These are phyloP conservation scores for Pythium vanterpoolii DNA, from an alignment of 352 stramenopile genomes.

Conservation along the genomic window DNA sequence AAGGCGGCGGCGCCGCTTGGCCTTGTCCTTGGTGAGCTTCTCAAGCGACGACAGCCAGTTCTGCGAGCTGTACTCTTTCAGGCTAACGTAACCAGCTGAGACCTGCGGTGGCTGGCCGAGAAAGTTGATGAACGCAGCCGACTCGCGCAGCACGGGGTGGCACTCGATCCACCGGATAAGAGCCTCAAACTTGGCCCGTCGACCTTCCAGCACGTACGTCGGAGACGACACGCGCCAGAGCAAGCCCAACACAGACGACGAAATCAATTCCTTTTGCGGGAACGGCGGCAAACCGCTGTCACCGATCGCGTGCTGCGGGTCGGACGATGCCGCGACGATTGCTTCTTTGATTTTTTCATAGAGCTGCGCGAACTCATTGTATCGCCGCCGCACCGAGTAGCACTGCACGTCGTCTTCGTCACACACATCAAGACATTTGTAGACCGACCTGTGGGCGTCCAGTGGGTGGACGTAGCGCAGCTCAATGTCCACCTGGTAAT, in stretches of 20 bases:
- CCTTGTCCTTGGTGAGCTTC: constrained; percentile 44
- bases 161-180: constrained; percentile 61
- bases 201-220: constrained; percentile 45
- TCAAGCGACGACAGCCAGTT: constrained; percentile 61
- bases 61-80: constrained; percentile 71
- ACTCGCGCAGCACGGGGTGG: constrained; percentile 37
- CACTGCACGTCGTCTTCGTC: constrained; percentile 38
- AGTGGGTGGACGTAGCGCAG: constrained; percentile 22
- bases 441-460: constrained; percentile 11
- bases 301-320: constrained; percentile 12
- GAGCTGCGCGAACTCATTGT: constrained; percentile 62
- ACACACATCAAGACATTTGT: constrained; percentile 7
- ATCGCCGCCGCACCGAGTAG: constrained; percentile 64
- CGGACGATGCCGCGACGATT: constrained; percentile 18
- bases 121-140: constrained; percentile 40
- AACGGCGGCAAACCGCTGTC: constrained; percentile 35
- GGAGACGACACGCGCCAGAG: constrained; percentile 50
- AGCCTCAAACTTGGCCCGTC: constrained; percentile 44
- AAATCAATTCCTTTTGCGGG: constrained; percentile 53
- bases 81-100: constrained; percentile 58
- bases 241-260: constrained; percentile 39
- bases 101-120: constrained; percentile 57
- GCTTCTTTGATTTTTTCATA: constrained; percentile 41
- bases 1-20: constrained; percentile 29
- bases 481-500: constrained; percentile 65